Evolutionary conservation across 441 rosid genomes (phyloP).

Genomic region (Erysimum cheiri): DNA sequence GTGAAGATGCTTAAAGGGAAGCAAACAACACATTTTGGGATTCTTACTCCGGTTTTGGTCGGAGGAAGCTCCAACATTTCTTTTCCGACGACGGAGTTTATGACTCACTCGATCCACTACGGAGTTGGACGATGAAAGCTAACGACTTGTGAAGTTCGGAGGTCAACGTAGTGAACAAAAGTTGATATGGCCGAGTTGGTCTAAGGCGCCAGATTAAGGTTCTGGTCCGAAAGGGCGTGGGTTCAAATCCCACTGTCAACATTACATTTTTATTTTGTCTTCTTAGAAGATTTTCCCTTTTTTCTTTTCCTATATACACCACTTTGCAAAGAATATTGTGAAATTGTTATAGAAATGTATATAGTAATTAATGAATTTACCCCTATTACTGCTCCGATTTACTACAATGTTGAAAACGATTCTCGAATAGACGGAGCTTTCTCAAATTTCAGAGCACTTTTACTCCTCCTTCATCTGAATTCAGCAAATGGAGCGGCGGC

Average conservation of each 20-base stretch:
- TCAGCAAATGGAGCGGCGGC: not conserved
- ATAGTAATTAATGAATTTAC: not conserved
- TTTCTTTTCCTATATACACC: too few species aligned
- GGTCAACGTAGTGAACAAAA: not conserved
- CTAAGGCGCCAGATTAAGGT: slow-evolving; percentile 99
- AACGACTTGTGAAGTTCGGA: not conserved
- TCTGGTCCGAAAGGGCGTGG: slow-evolving; percentile 99
- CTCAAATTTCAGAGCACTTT: not conserved
- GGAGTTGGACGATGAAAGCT: slow-evolving; percentile 37
- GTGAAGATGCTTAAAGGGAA: too few species aligned
- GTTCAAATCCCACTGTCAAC: slow-evolving; percentile 99
- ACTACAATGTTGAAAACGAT: not conserved
- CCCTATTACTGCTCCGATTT: not conserved
- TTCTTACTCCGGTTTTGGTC: slow-evolving; percentile 20
- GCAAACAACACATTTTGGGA: too few species aligned
- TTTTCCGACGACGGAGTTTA: slow-evolving; percentile 22
- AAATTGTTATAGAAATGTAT: not conserved
- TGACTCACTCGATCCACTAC: slow-evolving; percentile 37
- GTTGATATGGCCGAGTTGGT: slow-evolving; percentile 99
- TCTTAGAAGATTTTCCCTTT: not conserved
- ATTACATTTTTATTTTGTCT: not conserved
- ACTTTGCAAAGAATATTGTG: not conserved
- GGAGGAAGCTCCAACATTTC: slow-evolving; percentile 13
- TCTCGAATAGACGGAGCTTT: not conserved
- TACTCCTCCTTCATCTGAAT: not conserved